A percentile compares a stretch with the other conserved stretches of the same genome.
These are phyloP conservation scores for Phanerodontia chrysosporium DNA, from an alignment of 768 basidiomycete species.

Conservation along the genomic window DNA sequence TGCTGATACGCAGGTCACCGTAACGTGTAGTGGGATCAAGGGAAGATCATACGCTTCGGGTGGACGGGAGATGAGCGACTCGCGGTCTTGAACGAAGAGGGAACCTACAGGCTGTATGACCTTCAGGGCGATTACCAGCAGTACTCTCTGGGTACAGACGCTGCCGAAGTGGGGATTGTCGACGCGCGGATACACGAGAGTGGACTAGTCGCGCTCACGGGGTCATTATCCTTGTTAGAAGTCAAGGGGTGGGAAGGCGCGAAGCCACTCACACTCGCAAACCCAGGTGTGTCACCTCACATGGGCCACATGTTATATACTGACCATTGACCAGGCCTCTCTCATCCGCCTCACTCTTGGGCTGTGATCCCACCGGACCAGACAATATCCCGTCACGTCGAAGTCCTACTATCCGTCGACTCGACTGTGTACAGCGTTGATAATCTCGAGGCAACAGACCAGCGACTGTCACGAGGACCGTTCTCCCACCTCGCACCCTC, in stretches of 20 bases:
- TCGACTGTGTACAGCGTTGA: slow-evolving; percentile 82
- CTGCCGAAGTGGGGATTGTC: slow-evolving; percentile 75
- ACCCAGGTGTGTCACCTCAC: slow-evolving; percentile 53
- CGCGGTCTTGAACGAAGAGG: slow-evolving; percentile 87
- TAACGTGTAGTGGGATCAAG: slow-evolving; percentile 78
- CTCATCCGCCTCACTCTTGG: slow-evolving; percentile 81
- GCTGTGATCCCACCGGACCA: slow-evolving; percentile 85
- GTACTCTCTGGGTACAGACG: slow-evolving; percentile 78
- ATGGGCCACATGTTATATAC: not conserved
- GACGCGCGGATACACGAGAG: slow-evolving; percentile 84
- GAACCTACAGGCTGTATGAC: slow-evolving; percentile 86
- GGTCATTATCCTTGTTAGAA: slow-evolving; percentile 72
- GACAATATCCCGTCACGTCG: slow-evolving; percentile 84
- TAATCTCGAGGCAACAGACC: slow-evolving; percentile 84
- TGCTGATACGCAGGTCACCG: slow-evolving; percentile 9
- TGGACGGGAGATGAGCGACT: slow-evolving; percentile 84
- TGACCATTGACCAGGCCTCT: slow-evolving; percentile 46
- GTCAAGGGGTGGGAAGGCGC: slow-evolving; percentile 86
- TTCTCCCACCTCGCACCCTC: slow-evolving; percentile 86
- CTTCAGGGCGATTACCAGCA: slow-evolving; percentile 83
- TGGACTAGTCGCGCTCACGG: slow-evolving; percentile 83
- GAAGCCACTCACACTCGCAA: slow-evolving; percentile 67
- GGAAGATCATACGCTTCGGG: slow-evolving; percentile 75
- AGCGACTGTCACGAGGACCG: slow-evolving; percentile 83
- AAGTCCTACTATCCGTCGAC: slow-evolving; percentile 81